Evolutionary conservation across 768 basidiomycete species (phyloP), one percentile per base, ranked within the genome.

Genomic region (Rhizopogon rudus): DNA sequence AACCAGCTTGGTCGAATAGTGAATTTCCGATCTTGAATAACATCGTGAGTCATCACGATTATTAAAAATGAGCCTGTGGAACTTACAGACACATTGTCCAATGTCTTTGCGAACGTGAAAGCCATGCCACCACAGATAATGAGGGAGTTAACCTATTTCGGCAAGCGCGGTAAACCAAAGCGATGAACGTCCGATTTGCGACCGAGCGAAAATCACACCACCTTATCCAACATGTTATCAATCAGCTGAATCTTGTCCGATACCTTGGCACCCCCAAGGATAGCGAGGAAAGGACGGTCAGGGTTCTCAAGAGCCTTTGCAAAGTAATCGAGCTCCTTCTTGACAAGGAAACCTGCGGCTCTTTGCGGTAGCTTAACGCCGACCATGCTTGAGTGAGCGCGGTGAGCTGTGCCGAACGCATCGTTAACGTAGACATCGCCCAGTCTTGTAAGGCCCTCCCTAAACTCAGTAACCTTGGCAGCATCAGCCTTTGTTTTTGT

Each of bases 61-160:
- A 29, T 22, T 31, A 50, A 54, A 13, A 46, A 44, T 22, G 31
- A 13, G 35, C 5, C 20, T 17, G 40, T 8, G 46, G 3, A 52
- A 64, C 81, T 59, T 65, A 91, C 93, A 46, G 83, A 69, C 44
- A 93, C 79, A 57, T 83, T 79, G 55, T 98, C 82, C 55, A 96
- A 78, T 6, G 86, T 89, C 78, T 98, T 98, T 75, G 95, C 93
- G 82, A 99, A 99, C 55, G 96, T 99, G 76, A 97, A 99, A 37
- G 93, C 91, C 96, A 99, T 99, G 29, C 96, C 96, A 66, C 96
- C 96, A 60, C 93, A 90, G 63, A 99, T 91, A 70, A 99, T 98
- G 61, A 99, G 77, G 22, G 89, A 91, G 75, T 99, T 78, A 73
- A 98, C 96, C 91, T 93, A 59, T 8, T 46, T 46, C 9, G 52